These are phyloP conservation scores for Colletotrichum acutatum DNA, from an alignment of 2,329 filamentous ascomycete species.

Conservation along the genomic window DNA sequence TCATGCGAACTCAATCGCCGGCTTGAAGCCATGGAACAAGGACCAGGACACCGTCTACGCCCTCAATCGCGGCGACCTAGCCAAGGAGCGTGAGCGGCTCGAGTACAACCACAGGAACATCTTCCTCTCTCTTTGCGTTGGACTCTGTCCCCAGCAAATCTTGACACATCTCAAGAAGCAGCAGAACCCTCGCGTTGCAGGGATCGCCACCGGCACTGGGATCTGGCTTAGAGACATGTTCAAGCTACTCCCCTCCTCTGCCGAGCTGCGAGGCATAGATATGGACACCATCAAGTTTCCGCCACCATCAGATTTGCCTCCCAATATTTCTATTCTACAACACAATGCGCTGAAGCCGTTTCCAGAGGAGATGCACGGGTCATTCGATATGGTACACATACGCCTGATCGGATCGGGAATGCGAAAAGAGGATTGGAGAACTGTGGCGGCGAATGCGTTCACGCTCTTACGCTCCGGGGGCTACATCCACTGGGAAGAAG, in stretches of 20 bases:
- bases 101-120: slow-evolving; percentile 24
- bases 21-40: slow-evolving; percentile 4
- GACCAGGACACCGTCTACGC: slow-evolving; percentile 10
- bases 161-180: not conserved
- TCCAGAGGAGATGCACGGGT: slow-evolving; percentile 15
- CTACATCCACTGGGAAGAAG: slow-evolving; percentile 36
- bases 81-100: slow-evolving; percentile 7
- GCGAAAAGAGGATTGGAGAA: slow-evolving; percentile 34
- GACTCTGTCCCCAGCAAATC: slow-evolving; percentile 2
- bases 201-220: slow-evolving; percentile 37
- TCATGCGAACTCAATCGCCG: not conserved
- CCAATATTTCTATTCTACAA: slow-evolving; percentile 25
- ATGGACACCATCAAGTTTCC: slow-evolving; percentile 38
- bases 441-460: slow-evolving; percentile 18
- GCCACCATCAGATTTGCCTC: slow-evolving; percentile 7
- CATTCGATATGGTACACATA: slow-evolving; percentile 37
- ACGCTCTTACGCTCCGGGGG: slow-evolving; percentile 32
- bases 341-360: slow-evolving; percentile 33
- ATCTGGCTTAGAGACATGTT: slow-evolving; percentile 39
- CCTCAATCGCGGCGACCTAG: slow-evolving; percentile 13
- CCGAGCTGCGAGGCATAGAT: slow-evolving; percentile 36
- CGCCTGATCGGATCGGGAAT: slow-evolving; percentile 27
- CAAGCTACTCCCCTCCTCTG: slow-evolving; percentile 10
- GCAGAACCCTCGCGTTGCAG: slow-evolving; percentile 24
- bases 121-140: slow-evolving; percentile 8